Base-by-base conservation (phyloP, 192 early-diverging fungal species). In the Coemansia sp. region DNA sequence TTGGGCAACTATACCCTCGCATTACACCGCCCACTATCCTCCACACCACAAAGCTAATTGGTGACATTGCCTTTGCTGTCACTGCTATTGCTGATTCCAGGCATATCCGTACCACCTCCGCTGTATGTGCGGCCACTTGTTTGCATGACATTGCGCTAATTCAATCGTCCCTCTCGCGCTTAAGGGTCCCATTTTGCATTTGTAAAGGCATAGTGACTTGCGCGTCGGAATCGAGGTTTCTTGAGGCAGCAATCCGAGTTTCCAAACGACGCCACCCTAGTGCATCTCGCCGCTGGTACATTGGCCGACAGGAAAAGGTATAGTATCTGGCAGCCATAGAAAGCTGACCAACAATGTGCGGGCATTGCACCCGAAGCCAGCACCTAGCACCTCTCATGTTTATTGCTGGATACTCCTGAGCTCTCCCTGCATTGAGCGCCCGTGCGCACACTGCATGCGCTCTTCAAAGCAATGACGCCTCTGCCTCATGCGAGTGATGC, bases 361-460 rank as follows among this genome's bases (percentile, higher is more conserved):
- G 7, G 45, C 27, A 47, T 25, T 7, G 23, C 19, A 25, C 8
- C 31, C 31, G 45, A 47, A 15, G 45, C 45, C 45, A 30, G 26
- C 15, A 31, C 31, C n/a, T n/a, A n/a, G n/a, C n/a, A n/a, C n/a
- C n/a, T n/a, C n/a, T n/a, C n/a, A n/a, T n/a, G n/a, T 47, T n/a
- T 47, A 27, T 30, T 47, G 26, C 45, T 47, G 26, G 43, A n/a
- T n/a, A n/a, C n/a, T n/a, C n/a, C n/a, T n/a, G n/a, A n/a, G n/a
- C n/a, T n/a, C n/a, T n/a, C 43, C 25, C 43, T 46, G 43, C 43
- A 22, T 42, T n/a, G 45, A 47, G 45, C 27, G 45, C 45, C 18
- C 27, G 45, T 47, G 45, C 45, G 27, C 45, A 26, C 45, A 29
- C 31, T 47, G 45, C 45, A 47, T 45, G 42, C 23, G 25, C 23